Evolutionary conservation across 129 eudicot genomes (phyloP), one percentile per base, ranked within the genome.

Genomic region (Lactuca sativa): DNA sequence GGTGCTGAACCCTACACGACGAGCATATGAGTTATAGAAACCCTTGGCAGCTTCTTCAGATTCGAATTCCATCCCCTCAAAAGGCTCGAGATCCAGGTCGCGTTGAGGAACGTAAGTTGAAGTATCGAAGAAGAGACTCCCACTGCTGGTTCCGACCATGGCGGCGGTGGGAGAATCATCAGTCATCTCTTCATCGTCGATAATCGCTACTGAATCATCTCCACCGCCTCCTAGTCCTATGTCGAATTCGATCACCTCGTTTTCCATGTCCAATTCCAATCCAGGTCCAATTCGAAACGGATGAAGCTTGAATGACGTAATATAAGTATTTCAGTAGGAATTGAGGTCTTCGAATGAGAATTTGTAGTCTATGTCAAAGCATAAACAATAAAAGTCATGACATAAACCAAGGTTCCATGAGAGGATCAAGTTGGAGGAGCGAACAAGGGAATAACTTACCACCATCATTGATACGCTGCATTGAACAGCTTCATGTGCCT

Each of bases 41-140:
- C 83, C 88, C 73, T 84, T 84, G 70, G 88, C 83, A 70, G 88
- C 85, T 75, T 84, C 88, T 74, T 84, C 88, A 0, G 88, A 84
- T 59, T 84, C 88, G 59, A 84, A 84, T 59, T 84, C 88, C 88
- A 84, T 84, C 9, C 81, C 85, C 65, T 80, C 88, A 32, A 64
- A 84, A 9, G 88, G 88, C 64, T 84, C 88, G 4, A 84, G 88
- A 63, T 80, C 78, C 49, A 75, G 59, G 49, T 80, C 88, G 31
- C 82, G 77, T 47, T 69, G 66, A 31, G 69, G 66, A 36, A 56
- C 60, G 30, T 65, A 70, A 33, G 48, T 59, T 10, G 59, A 70
- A 56, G 51, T 17, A 66, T 75, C 71, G 25, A 53, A 56, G 18
- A 66, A 25, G 32, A 43, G 52, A 69, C 64, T 17, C 9, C 67